phyloP scores from a whole-genome alignment of 2,329 filamentous ascomycete species.

The Sphaerulina vaccinii region DNA sequence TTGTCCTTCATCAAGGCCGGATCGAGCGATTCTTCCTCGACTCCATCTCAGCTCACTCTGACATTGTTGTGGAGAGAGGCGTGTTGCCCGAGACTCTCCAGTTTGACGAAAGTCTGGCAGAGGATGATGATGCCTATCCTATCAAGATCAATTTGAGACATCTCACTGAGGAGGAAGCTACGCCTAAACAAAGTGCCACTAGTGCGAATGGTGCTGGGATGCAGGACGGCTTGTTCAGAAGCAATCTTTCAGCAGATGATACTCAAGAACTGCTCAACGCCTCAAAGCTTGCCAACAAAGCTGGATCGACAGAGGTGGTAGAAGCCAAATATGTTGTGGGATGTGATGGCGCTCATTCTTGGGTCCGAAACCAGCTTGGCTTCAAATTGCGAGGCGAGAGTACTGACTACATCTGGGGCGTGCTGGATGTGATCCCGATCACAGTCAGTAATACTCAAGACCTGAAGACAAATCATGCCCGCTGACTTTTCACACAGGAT shows the following conservation, averaged over 20 bases:
- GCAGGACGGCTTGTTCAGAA: slow-evolving; percentile 59
- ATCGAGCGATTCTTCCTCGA: slow-evolving; percentile 57
- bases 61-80: slow-evolving; percentile 52
- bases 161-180: slow-evolving; percentile 58
- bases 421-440: slow-evolving; percentile 32
- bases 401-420: slow-evolving; percentile 34
- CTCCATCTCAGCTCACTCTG: slow-evolving; percentile 24
- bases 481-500: background rate
- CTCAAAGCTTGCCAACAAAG: slow-evolving; percentile 12
- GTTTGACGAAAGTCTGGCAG: slow-evolving; percentile 53
- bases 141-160: slow-evolving; percentile 60
- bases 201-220: slow-evolving; percentile 35
- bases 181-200: slow-evolving; percentile 46
- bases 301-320: slow-evolving; percentile 39
- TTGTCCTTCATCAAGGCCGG: slow-evolving; percentile 66
- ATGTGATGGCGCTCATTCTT: slow-evolving; percentile 71
- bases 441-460: slow-evolving; percentile 44
- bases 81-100: slow-evolving; percentile 57
- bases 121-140: slow-evolving; percentile 57
- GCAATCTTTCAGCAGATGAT: slow-evolving; percentile 44
- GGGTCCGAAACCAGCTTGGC: slow-evolving; percentile 55
- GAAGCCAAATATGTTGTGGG: slow-evolving; percentile 66
- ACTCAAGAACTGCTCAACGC: slow-evolving; percentile 19
- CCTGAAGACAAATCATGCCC: background rate
- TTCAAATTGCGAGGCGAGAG: slow-evolving; percentile 24